Base-by-base conservation (phyloP, 2,329 filamentous ascomycete species). In the Pyrenophora graminea region DNA sequence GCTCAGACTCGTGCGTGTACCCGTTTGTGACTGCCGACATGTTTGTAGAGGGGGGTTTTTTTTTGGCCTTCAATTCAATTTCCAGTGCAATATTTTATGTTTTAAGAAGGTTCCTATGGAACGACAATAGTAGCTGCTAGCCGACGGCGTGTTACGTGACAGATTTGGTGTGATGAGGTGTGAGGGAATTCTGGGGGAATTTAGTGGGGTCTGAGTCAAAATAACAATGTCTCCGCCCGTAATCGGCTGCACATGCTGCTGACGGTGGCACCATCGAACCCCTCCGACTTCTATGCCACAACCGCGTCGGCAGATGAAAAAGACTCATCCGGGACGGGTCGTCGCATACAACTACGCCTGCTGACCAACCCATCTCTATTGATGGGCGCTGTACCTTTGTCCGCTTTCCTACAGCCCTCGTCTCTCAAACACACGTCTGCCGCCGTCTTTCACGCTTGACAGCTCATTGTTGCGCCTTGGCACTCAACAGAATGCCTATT, bases 1-100 rank as follows among this genome's bases (percentile, higher is more conserved):
- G 67, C 61, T 68, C 64, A 21, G 68, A 69, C 57, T 62, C 49
- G 59, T 67, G 63, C 42, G 55, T 70, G 64, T 68, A 55, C 34
- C 69, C 69, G 50, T 73, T 73, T 53, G 56, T 57, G 51, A 60
- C 37, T 32, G 58, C 55, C 37, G 63, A 65, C 67, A 70, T 71
- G 21, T 13, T 64, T 47, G 19, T 39, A 37, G 43, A 21, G 37
- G 42, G 43, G 17, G 37, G 42, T 34, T 45, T 21, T 45, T 21
- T 9, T n/a, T 15, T 37, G 37, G 38, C 38, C 43, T 42, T 31
- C 42, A 25, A 23, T 19, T 31, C 47, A 32, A 36, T 30, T 42
- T 27, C 18, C 4, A 2, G 12, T 5, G 7, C n/a, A 27, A 6
- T 13, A 8, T 30, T 25, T 42, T 8, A 33, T 18, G 12, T 27